Percentiles rank a stretch among this genome's conserved stretches.
phyloP scores from a whole-genome alignment of 352 stramenopile species.

The Globisporangium irregulare region DNA sequence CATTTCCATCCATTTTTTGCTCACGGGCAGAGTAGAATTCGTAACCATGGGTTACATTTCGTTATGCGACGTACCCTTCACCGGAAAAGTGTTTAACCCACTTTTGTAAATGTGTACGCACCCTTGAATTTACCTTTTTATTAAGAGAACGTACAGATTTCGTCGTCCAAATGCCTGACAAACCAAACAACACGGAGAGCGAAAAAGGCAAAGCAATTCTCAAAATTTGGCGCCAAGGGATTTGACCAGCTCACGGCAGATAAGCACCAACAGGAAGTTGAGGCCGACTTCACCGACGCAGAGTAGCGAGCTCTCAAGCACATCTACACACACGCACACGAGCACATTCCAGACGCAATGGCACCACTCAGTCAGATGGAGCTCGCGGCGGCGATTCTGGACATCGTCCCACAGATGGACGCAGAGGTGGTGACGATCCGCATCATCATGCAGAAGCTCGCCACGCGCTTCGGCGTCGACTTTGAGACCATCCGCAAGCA shows the following conservation, averaged over 20 bases:
- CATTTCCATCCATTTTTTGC: not conserved
- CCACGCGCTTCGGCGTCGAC: slow-evolving; percentile 42
- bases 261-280: not conserved
- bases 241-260: not conserved
- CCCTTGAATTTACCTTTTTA: too few relatives aligned
- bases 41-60: not conserved
- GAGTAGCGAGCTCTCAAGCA: not conserved
- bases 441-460: slow-evolving; percentile 49
- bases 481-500: slow-evolving; percentile 10
- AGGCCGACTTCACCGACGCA: not conserved
- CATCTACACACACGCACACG: not conserved
- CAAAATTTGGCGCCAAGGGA: slow-evolving; percentile 1
- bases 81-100: too few relatives aligned
- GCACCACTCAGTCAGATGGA: slow-evolving; percentile 24
- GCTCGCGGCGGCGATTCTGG: slow-evolving; percentile 33
- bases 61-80: not conserved
- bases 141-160: too few relatives aligned
- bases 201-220: too few relatives aligned
- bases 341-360: slow-evolving; percentile 6
- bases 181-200: too few relatives aligned
- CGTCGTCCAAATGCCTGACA: too few relatives aligned
- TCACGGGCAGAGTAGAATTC: not conserved
- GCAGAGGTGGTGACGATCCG: slow-evolving; percentile 43
- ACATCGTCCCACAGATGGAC: slow-evolving; percentile 62
- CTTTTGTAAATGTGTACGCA: too few relatives aligned